These are phyloP conservation scores for Aquanectria penicillioides DNA, from an alignment of 2,329 filamentous ascomycete genomes.

Conservation along the genomic window DNA sequence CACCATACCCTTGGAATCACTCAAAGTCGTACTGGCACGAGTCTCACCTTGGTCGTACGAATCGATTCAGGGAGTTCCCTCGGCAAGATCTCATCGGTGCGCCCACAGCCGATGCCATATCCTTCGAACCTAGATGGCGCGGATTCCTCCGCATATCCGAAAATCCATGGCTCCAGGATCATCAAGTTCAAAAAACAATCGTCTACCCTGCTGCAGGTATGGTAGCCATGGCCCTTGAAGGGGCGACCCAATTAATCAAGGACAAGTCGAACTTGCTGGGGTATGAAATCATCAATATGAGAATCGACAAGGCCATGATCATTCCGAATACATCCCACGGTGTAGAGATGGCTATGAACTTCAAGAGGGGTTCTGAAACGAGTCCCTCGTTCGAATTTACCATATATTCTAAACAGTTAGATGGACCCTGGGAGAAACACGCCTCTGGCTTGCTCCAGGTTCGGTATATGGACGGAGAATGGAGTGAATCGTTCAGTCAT, in stretches of 20 bases:
- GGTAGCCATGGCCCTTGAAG: conserved; percentile 60
- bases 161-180: conserved; percentile 63
- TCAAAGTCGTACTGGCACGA: conserved; percentile 64
- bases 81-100: conserved; percentile 63
- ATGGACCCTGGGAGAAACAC: conserved; percentile 55
- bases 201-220: conserved; percentile 63
- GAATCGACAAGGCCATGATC: conserved; percentile 61
- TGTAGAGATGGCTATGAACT: conserved; percentile 60
- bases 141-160: conserved; percentile 60
- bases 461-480: conserved; percentile 36
- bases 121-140: conserved; percentile 59
- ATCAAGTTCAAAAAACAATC: conserved; percentile 60
- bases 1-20: conserved; percentile 66
- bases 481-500: conserved; percentile 29
- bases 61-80: conserved; percentile 55
- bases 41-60: conserved; percentile 55
- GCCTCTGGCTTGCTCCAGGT: conserved; percentile 48
- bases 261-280: conserved; percentile 41
- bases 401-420: conserved; percentile 57
- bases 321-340: conserved; percentile 58
- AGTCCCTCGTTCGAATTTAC: conserved; percentile 48
- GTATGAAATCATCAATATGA: conserved; percentile 57
- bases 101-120: conserved; percentile 54
- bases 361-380: conserved; percentile 43
- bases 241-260: conserved; percentile 52